Evolutionary conservation across 768 basidiomycete species (phyloP), one percentile per base, ranked within the genome.

Genomic region (Hirschioporus abietinus): DNA sequence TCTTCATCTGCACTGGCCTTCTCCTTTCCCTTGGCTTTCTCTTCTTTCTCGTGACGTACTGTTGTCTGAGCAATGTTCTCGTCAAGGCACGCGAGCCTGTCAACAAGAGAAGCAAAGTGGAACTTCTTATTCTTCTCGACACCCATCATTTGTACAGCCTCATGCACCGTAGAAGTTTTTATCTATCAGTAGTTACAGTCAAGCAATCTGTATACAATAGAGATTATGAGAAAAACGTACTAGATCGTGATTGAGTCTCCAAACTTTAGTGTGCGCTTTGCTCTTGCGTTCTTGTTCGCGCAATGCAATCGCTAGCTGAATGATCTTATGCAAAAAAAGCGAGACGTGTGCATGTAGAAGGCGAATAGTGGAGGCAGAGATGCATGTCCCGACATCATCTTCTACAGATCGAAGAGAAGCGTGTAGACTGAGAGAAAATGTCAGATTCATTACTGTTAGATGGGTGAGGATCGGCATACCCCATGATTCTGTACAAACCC

Each of bases 241-340:
- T 70, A 83, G 78, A 34, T 79, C 78, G 60, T 74, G 75, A 15
- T 78, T 78, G 2, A 79, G 64, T 61, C 81, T 78, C 88, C 90
- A 92, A 7, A 81, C 87, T 70, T 84, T 88, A 61, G 84, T 84
- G 23, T 82, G 81, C 57, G 78, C 77, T 75, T 90, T 91, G 71
- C 88, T 72, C 35, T 77, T 75, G 64, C 78, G 74, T 70, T 90
- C 89, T 66, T 87, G 83, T 70, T 89, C 88, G 58, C 84, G 83
- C 42, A 81, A 77, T 7, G 84, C 77, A 58, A 90, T 81, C 24
- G 82, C 78, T 35, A 79, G 80, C 65, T 84, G 82, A 1, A 88
- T 75, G 0, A 86, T 64, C 42, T 83, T 79, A 8, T 81, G 80
- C 18, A 83, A 78, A 69, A 90, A 92, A 35, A 81, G 78, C 9